A percentile compares a stretch with the other conserved stretches of the same genome.
phyloP scores from a whole-genome alignment of 1,284 basidiomycete genomes.

The Cerrena zonata region DNA sequence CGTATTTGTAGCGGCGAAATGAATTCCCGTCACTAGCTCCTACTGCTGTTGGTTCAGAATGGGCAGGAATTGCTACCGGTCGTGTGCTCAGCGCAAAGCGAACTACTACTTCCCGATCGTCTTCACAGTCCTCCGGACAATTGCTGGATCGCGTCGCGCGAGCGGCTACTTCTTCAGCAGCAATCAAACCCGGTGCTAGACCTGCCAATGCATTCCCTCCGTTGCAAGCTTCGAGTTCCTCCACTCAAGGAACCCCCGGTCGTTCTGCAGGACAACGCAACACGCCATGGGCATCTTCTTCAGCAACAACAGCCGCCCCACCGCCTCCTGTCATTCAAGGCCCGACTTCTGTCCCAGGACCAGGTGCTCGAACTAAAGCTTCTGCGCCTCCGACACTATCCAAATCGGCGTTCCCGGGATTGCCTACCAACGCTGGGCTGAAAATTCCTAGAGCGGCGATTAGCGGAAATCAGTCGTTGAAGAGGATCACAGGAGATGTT shows the following conservation, averaged over 20 bases:
- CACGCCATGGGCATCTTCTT: slow-evolving; percentile 52
- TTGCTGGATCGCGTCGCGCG: slow-evolving; percentile 86
- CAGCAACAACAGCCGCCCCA: slow-evolving; percentile 17
- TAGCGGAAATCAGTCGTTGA: slow-evolving; percentile 63
- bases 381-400: slow-evolving; percentile 44
- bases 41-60: slow-evolving; percentile 55
- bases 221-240: slow-evolving; percentile 25
- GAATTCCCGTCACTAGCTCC: slow-evolving; percentile 79
- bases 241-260: slow-evolving; percentile 23
- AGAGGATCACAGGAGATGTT: slow-evolving; percentile 60
- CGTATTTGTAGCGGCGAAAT: slow-evolving; percentile 58
- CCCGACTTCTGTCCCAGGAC: slow-evolving; percentile 26
- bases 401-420: slow-evolving; percentile 63
- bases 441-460: slow-evolving; percentile 46
- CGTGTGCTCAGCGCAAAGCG: slow-evolving; percentile 81
- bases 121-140: slow-evolving; percentile 53
- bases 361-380: slow-evolving; percentile 22
- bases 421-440: slow-evolving; percentile 41
- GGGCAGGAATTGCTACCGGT: slow-evolving; percentile 74
- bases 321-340: slow-evolving; percentile 14
- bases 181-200: slow-evolving; percentile 25
- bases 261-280: slow-evolving; percentile 41
- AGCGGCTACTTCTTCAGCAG: slow-evolving; percentile 61
- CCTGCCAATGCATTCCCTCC: slow-evolving; percentile 42
- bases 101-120: slow-evolving; percentile 54